Evolutionary conservation across 768 basidiomycete species (phyloP), one percentile per base, ranked within the genome.

Genomic region (Cantharellus anzutake): DNA sequence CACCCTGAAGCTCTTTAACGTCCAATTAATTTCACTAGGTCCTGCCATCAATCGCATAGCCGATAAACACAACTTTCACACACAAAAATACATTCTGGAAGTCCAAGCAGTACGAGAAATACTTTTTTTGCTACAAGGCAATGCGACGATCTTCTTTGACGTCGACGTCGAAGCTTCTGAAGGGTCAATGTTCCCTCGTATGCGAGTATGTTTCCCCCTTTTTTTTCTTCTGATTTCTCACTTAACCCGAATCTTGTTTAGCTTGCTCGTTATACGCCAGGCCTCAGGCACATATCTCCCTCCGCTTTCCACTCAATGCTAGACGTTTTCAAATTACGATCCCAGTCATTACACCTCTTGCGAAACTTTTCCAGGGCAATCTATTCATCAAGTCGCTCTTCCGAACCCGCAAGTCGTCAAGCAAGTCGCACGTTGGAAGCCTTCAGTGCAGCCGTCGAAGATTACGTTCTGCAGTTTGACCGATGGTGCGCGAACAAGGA

Each of bases 41-140:
- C n/a, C n/a, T n/a, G n/a, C n/a, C n/a, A n/a, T n/a, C n/a, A n/a
- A n/a, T n/a, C n/a, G n/a, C n/a, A n/a, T n/a, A n/a, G n/a, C n/a
- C n/a, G n/a, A n/a, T n/a, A n/a, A n/a, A n/a, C n/a, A n/a, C n/a
- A n/a, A n/a, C n/a, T n/a, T n/a, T n/a, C n/a, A n/a, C n/a, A 14
- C 14, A 7, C 64, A 87, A 84, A 78, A 68, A 68, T 83, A 83
- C 62, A 84, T 89, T 35, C 68, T 80, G 57, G 88, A 90, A 69
- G 76, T 80, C 56, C 82, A 88, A 63, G 80, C 82, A 42, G 82
- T 87, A 3, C 77, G 87, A 2, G 88, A 91, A 65, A 73, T 87
- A 2, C 72, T 89, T 7, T 83, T 86, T 68, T 78, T 78, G 39
- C 70, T 89, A 3, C 86, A 89, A 73, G 87, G 88, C 42, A 51